Evolutionary conservation across 1,284 basidiomycete genomes (phyloP).

Genomic region (Golubevia sp.): DNA sequence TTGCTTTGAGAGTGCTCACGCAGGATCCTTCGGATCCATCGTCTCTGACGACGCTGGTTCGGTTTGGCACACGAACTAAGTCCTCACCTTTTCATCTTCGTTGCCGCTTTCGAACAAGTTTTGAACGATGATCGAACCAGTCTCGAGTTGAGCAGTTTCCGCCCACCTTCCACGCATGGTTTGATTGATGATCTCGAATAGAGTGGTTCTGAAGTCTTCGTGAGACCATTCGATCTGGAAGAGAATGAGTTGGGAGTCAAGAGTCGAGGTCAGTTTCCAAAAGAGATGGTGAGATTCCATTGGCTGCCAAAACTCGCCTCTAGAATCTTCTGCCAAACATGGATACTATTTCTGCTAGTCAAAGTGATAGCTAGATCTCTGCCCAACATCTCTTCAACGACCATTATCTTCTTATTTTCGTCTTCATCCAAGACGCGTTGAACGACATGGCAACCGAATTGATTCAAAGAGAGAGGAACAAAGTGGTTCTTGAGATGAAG

Average conservation of each 20-base stretch:
- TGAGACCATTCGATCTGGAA: constrained; percentile 29
- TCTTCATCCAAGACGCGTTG: constrained; percentile 34
- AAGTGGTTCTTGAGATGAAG: constrained; percentile 28
- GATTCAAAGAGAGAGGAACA: constrained; percentile 37
- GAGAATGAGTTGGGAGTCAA: too few species aligned
- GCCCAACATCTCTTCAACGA: constrained; percentile 39
- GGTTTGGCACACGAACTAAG: too few species aligned
- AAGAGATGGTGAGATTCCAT: too few species aligned
- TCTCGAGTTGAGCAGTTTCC: constrained; percentile 38
- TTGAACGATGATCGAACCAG: constrained; percentile 50
- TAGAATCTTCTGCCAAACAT: constrained; percentile 43
- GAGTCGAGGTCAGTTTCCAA: too few species aligned
- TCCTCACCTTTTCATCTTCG: constrained; percentile 22
- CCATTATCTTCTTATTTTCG: constrained; percentile 15
- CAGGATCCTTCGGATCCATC: neutral
- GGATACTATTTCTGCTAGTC: constrained; percentile 40
- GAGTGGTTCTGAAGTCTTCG: constrained; percentile 16
- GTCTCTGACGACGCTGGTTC: neutral
- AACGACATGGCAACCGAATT: constrained; percentile 50
- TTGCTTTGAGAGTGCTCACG: too few species aligned
- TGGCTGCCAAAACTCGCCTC: constrained; percentile 3
- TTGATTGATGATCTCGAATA: constrained; percentile 37
- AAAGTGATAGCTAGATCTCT: constrained; percentile 35
- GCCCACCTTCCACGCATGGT: constrained; percentile 41
- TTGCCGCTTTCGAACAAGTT: constrained; percentile 48